Percentiles rank a stretch among this genome's conserved stretches.
phyloP scores from a whole-genome alignment of 345 rosid genomes.

The Boechera retrofracta region DNA sequence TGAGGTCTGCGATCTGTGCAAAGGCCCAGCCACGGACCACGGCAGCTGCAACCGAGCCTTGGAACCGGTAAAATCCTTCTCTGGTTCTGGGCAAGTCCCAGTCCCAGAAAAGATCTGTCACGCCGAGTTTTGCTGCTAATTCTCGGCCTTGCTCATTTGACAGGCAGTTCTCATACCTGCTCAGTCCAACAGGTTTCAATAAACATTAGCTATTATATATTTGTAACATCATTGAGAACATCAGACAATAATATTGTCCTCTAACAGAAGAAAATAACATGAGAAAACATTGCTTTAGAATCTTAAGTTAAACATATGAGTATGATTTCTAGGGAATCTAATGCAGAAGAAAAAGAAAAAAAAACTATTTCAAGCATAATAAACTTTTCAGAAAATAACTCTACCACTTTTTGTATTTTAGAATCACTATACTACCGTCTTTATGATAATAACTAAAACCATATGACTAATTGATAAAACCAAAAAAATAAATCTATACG shows the following conservation, averaged over 20 bases:
- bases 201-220: too few species aligned
- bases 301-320: neutral
- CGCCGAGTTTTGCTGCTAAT: conserved; percentile 71
- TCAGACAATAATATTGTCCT: neutral
- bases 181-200: neutral
- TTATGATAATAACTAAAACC: neutral
- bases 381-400: too few species aligned
- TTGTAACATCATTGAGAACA: conserved; percentile 5
- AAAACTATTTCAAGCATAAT: too few species aligned
- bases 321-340: neutral
- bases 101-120: conserved; percentile 91
- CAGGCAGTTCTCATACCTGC: conserved; percentile 62
- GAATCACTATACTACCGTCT: neutral
- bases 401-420: too few species aligned
- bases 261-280: too few species aligned
- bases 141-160: conserved; percentile 75
- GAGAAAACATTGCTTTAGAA: neutral
- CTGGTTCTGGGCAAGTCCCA: conserved; percentile 95
- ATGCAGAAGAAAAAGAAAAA: too few species aligned
- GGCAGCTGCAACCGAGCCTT: conserved; percentile 85
- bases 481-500: neutral
- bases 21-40: conserved; percentile 90
- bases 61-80: conserved; percentile 94
- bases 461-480: too few species aligned
- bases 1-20: conserved; percentile 76